Evolutionary conservation across 805 yeast species (phyloP).

Genomic region (Suhomyces sp.): DNA sequence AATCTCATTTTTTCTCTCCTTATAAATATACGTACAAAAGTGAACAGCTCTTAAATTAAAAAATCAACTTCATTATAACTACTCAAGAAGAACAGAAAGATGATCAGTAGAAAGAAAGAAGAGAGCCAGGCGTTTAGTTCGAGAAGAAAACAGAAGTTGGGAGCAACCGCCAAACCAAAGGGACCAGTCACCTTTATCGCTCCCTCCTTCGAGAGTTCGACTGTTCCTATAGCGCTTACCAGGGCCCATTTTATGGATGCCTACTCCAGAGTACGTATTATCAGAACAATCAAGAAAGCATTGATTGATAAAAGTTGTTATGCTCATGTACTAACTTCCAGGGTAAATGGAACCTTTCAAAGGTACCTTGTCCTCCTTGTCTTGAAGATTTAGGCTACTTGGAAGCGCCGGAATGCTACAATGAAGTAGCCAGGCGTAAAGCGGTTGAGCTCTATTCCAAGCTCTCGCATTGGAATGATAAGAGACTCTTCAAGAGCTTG

Average conservation of each 20-base stretch:
- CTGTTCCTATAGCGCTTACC: conserved; percentile 32
- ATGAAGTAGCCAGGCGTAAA: conserved; percentile 47
- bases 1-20: no score
- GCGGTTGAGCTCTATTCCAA: conserved; percentile 41
- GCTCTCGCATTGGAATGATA: conserved; percentile 49
- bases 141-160: neutral
- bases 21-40: no score
- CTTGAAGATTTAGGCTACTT: conserved; percentile 45
- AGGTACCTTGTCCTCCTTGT: conserved; percentile 56
- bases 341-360: conserved; percentile 57
- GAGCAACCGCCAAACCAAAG: neutral
- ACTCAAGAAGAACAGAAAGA: no score
- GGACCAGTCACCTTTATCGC: conserved; percentile 16
- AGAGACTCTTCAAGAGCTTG: conserved; percentile 36
- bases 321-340: conserved; percentile 10
- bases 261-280: conserved; percentile 41
- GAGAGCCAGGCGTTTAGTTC: no score
- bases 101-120: no score
- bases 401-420: conserved; percentile 58
- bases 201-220: conserved; percentile 16
- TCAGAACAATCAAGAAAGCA: neutral
- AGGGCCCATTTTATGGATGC: conserved; percentile 55
- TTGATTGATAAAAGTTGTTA: neutral
- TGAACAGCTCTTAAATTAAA: no score
- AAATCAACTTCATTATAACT: no score